These are phyloP conservation scores for Stemphylium lycopersici DNA, from an alignment of 2,329 filamentous ascomycete genomes.

Conservation along the genomic window DNA sequence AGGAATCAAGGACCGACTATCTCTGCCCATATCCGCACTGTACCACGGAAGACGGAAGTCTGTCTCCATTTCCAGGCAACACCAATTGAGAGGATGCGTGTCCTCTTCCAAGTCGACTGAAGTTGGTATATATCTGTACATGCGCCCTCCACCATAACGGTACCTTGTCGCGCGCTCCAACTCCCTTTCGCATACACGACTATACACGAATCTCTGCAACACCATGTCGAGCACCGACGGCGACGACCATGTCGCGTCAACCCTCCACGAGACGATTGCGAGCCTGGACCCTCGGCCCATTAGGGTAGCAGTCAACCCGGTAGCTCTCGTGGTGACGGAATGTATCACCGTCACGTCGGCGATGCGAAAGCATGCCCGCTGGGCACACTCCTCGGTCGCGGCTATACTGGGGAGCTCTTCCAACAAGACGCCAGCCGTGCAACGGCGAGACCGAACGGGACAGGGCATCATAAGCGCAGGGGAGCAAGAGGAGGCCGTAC, in stretches of 20 bases:
- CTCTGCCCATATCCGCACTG: background rate
- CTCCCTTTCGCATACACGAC: conserved; percentile 17
- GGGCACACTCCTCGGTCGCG: conserved; percentile 93
- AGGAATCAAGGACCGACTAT: conserved; percentile 2
- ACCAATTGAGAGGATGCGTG: conserved; percentile 33
- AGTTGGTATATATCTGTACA: conserved; percentile 34
- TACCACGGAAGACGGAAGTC: background rate
- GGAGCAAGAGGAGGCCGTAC: conserved; percentile 63
- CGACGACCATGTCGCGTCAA: conserved; percentile 30
- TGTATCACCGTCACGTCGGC: conserved; percentile 98
- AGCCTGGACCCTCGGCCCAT: conserved; percentile 50
- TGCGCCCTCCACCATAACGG: conserved; percentile 31
- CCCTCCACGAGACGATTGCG: conserved; percentile 30
- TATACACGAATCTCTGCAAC: conserved; percentile 3
- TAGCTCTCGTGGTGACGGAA: conserved; percentile 95
- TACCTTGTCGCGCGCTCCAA: conserved; percentile 25
- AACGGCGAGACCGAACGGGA: conserved; percentile 43
- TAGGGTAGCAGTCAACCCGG: conserved; percentile 84
- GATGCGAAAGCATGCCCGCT: conserved; percentile 96
- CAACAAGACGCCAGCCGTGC: conserved; percentile 51
- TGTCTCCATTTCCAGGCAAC: conserved; percentile 11
- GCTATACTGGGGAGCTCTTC: conserved; percentile 84
- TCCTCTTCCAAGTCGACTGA: conserved; percentile 30
- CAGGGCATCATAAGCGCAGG: conserved; percentile 44
- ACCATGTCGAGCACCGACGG: conserved; percentile 40